Base-by-base conservation (phyloP, 1,284 basidiomycete genomes). In the Tilletia horrida region DNA sequence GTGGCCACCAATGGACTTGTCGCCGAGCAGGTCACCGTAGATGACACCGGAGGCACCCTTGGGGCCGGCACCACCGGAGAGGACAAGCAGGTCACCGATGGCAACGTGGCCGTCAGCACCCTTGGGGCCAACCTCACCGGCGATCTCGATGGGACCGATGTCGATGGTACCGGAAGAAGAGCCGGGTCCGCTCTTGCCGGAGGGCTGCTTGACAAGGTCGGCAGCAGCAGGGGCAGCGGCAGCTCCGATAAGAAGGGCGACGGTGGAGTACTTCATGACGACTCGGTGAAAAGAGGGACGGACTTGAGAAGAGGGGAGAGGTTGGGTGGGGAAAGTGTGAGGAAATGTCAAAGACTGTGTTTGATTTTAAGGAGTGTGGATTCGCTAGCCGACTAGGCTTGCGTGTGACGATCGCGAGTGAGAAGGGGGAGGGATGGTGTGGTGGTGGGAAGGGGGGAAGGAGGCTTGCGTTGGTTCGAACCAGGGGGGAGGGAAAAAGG, bases 61-160 rank as follows among this genome's bases (percentile, higher is more conserved):
- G 55, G 55, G 55, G 27, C 55, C 55, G 13, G 55, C 55, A 40
- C 55, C 55, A 29, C 55, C 55, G 4, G 55, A 59, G 55, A 59
- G 55, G 13, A 59, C 55, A 27, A 59, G 27, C 31, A 59, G 55
- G 31, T 59, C 55, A 40, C 55, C 55, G 31, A 59, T 31, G 55
- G 55, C 55, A 18, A 59, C 55, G 55, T 59, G 55, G 31, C 55
- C 55, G 29, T 59, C 55, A n/a, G 55, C 55, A 40, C 55, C 55
- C 27, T 31, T 25, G n/a, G 55, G 18, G 25, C 55, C 55, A 4
- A 59, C 31, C 23, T 29, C 31, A 29, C 55, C 55, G n/a, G 55
- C 55, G 27, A 40, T 21, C 29, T 59, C 55, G 31, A 59, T 35
- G 31, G 29, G 29, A 1, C 55, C 55, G 55, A 59, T 59, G 29